These are phyloP conservation scores for Cephalotrichum gorgonifer DNA, from an alignment of 2,329 filamentous ascomycete species.

Conservation along the genomic window DNA sequence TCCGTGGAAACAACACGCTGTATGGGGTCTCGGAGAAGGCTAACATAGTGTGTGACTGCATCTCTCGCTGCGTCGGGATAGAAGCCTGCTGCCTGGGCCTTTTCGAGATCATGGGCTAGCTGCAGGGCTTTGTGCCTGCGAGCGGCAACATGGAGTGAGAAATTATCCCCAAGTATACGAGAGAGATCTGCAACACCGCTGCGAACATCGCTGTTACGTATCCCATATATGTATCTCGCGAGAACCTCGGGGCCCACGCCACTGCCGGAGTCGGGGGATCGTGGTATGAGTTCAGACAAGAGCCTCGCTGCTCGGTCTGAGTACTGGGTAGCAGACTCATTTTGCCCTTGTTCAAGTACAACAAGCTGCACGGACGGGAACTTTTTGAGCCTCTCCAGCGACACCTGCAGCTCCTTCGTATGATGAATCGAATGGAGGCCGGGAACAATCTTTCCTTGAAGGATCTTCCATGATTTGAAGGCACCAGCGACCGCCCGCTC, in stretches of 20 bases:
- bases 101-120: slow-evolving; percentile 44
- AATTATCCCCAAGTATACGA: background rate
- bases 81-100: slow-evolving; percentile 34
- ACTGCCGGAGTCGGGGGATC: background rate
- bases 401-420: slow-evolving; percentile 40
- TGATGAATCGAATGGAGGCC: slow-evolving; percentile 36
- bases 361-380: slow-evolving; percentile 42
- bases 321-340: slow-evolving; percentile 42
- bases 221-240: slow-evolving; percentile 24
- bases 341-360: slow-evolving; percentile 39
- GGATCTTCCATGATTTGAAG: slow-evolving; percentile 34
- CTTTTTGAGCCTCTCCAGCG: slow-evolving; percentile 37
- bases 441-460: slow-evolving; percentile 28
- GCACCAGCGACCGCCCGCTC: slow-evolving; percentile 24
- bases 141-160: slow-evolving; percentile 27
- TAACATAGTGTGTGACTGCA: slow-evolving; percentile 4
- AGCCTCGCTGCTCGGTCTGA: background rate
- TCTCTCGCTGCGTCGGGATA: slow-evolving; percentile 21
- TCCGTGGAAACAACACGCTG: background rate
- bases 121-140: slow-evolving; percentile 44
- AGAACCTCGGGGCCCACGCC: background rate
- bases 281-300: background rate
- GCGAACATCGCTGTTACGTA: slow-evolving; percentile 35
- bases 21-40: slow-evolving; percentile 6
- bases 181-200: slow-evolving; percentile 25